Evolutionary conservation across 306 rosid genomes (phyloP).

Genomic region (Cucurbita ficifolia): DNA sequence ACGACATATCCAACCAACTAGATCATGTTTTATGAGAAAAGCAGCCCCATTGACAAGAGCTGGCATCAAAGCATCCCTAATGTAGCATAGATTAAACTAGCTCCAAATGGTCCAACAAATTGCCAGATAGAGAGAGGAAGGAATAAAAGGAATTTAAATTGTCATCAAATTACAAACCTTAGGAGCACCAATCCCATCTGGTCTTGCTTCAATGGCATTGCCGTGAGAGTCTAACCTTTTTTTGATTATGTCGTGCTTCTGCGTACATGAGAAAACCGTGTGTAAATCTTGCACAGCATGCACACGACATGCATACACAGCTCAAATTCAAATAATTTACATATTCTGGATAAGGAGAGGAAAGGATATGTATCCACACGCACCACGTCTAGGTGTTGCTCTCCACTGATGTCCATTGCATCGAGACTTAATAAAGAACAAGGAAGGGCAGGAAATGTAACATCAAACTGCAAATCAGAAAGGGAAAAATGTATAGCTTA

Average conservation of each 20-base stretch:
- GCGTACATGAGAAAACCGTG: background rate
- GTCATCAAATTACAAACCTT: slow-evolving; percentile 31
- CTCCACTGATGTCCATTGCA: slow-evolving; percentile 99
- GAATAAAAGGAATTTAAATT: background rate
- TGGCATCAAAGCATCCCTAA: background rate
- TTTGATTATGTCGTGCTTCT: slow-evolving; percentile 91
- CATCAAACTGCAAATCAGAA: slow-evolving; percentile 73
- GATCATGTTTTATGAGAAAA: background rate
- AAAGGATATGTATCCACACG: slow-evolving; percentile 11
- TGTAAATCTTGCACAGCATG: background rate
- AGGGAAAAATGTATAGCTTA: background rate
- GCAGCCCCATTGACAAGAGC: background rate
- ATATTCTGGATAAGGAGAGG: background rate
- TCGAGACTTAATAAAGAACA: slow-evolving; percentile 90
- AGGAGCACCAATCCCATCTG: slow-evolving; percentile 83
- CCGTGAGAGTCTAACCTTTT: slow-evolving; percentile 83
- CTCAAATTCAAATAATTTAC: background rate
- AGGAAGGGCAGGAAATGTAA: slow-evolving; percentile 85
- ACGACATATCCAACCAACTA: background rate
- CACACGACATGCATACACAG: background rate
- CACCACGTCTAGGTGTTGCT: slow-evolving; percentile 95
- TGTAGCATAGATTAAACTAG: background rate
- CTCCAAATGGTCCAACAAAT: background rate
- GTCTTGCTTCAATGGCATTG: slow-evolving; percentile 77
- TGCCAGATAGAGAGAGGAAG: background rate